Percentiles rank a stretch among this genome's conserved stretches.
Conservation (phyloP, 257 asterid species). For the Rhazya stricta region DNA sequence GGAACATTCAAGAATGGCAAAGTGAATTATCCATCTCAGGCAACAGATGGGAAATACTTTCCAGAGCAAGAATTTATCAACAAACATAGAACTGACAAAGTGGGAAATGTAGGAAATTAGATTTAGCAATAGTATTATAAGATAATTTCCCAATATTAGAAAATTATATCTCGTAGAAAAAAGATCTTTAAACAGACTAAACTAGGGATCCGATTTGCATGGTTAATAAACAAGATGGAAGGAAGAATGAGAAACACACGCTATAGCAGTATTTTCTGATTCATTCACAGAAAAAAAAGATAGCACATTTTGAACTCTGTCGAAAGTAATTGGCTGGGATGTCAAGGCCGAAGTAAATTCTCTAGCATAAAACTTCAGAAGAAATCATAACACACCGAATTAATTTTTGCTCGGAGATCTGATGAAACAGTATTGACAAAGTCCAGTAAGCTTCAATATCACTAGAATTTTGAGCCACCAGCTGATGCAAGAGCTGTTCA, state of each 20-base stretch:
- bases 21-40: slow-evolving; percentile 90
- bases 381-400: slow-evolving; percentile 44
- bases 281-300: not conserved
- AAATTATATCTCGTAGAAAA: not conserved
- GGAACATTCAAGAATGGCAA: slow-evolving; percentile 71
- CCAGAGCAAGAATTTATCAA: slow-evolving; percentile 85
- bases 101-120: slow-evolving; percentile 11
- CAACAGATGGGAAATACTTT: slow-evolving; percentile 84
- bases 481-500: slow-evolving; percentile 71
- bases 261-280: not conserved
- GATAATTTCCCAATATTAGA: not conserved
- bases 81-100: slow-evolving; percentile 68
- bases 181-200: not conserved
- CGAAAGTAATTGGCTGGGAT: not conserved
- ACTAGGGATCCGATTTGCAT: not conserved
- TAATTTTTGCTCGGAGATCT: slow-evolving; percentile 37
- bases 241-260: not conserved
- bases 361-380: slow-evolving; percentile 15
- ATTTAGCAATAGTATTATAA: not conserved
- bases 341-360: slow-evolving; percentile 1
- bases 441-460: slow-evolving; percentile 87
- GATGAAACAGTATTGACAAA: slow-evolving; percentile 72
- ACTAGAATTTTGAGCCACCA: slow-evolving; percentile 51
- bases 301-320: not conserved
- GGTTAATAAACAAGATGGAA: not conserved